Base-by-base conservation (phyloP, 345 rosid genomes). In the Lagerstroemia speciosa region DNA sequence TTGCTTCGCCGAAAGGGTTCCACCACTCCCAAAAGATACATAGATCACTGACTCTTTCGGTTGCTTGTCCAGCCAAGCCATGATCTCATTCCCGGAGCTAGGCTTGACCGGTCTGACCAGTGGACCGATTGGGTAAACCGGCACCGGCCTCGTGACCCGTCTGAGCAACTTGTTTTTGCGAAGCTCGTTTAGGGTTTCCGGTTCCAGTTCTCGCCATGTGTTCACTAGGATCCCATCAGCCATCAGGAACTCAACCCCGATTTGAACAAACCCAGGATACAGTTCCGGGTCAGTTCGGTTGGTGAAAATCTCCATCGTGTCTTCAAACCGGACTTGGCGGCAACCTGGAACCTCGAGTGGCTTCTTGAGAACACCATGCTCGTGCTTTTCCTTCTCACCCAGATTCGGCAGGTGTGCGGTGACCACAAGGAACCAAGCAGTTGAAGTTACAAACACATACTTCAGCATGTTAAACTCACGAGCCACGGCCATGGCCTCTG, bases 11-110 rank as follows among this genome's bases (percentile, higher is more conserved):
- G 91, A 73, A 0, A 85, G 69, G 5, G 90, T 81, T 2, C 92
- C 95, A 0, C 92, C 91, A 38, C 95, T 88, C n/a, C 97, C 97
- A 53, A 88, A 85, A 2, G 90, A 88, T 24, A 91, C 77, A 27
- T 76, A 86, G 12, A 91, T 31, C 24, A 85, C 89, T 22, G 92
- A 86, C 30, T 78, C 79, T 7, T 8, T 1, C 0, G 88, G 86
- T 43, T 86, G 88, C 17, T 30, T 50, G 65, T 79, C 82, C 2
- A 88, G 64, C 92, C 97, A 91, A 0, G n/a, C 37, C 8, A 76
- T 12, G 20, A 72, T 32, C 11, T 36, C 43, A 38, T n/a, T 26
- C 26, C 41, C n/a, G 8, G 12, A 52, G 17, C 29, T 53, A 4
- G 72, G 75, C 50, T 36, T 66, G 19, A 48, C 32, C 61, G 67